Evolutionary conservation across 495 filamentous ascomycete species (phyloP).

Genomic region (Cladorrhinum samala): DNA sequence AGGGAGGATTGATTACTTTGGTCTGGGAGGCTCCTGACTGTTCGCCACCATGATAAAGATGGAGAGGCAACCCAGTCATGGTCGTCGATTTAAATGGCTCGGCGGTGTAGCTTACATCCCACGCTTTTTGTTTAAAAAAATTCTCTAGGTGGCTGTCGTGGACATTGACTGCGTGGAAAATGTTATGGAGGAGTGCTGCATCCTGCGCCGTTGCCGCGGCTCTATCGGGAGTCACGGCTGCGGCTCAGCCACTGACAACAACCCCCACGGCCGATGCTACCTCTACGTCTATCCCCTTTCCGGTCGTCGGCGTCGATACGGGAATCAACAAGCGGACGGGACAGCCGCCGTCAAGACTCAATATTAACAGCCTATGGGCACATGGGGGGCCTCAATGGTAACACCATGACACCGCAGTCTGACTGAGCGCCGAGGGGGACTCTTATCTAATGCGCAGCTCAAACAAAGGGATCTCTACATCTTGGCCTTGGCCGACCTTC

Average conservation of each 20-base stretch:
- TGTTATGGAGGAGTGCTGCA: conserved; percentile 9
- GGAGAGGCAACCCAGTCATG: conserved; percentile 2
- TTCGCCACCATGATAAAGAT: conserved; percentile 11
- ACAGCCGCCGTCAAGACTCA: conserved; percentile 28
- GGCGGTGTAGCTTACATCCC: conserved; percentile 5
- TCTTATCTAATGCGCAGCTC: conserved; percentile 10
- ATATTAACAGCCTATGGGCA: conserved; percentile 33
- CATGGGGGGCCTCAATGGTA: conserved; percentile 37
- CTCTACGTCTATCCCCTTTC: conserved; percentile 18
- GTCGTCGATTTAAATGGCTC: not conserved
- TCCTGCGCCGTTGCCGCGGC: conserved; percentile 4
- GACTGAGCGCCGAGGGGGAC: not conserved
- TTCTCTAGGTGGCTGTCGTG: conserved; percentile 1
- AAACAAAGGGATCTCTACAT: conserved; percentile 40
- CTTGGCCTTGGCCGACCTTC: conserved; percentile 35
- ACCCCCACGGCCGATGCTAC: not conserved
- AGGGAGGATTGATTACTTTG: not conserved
- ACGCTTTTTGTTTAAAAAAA: conserved; percentile 6
- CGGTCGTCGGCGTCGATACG: conserved; percentile 29
- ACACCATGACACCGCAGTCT: conserved; percentile 5
- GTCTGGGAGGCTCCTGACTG: not conserved
- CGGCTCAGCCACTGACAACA: not conserved
- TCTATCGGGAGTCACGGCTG: not conserved
- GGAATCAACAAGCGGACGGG: conserved; percentile 33
- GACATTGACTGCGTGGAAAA: conserved; percentile 10